Conservation (phyloP, 768 basidiomycete species). For the Clitopilus passeckerianus region DNA sequence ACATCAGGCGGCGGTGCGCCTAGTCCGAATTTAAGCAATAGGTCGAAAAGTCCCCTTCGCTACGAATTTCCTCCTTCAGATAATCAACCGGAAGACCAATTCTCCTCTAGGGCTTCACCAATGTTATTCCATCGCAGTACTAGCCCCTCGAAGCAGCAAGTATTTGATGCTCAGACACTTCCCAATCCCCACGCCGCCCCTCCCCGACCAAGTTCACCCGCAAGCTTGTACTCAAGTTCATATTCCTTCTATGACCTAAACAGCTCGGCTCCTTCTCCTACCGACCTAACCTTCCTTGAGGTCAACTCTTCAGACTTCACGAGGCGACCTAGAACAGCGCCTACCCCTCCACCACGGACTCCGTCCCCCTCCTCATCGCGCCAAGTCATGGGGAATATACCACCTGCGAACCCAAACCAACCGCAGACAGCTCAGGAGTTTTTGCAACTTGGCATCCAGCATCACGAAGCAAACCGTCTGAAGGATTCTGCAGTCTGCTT, state of each 20-base stretch:
- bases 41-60: slow-evolving; percentile 1
- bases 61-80: neutral
- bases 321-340: slow-evolving; percentile 7
- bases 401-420: neutral
- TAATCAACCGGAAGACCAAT: slow-evolving; percentile 1
- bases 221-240: slow-evolving; percentile 49
- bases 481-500: slow-evolving; percentile 67
- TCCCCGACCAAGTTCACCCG: slow-evolving; percentile 29
- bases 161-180: slow-evolving; percentile 6
- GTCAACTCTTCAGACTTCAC: slow-evolving; percentile 11
- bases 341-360: slow-evolving; percentile 4
- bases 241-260: slow-evolving; percentile 64
- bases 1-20: neutral
- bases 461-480: slow-evolving; percentile 72
- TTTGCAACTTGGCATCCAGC: slow-evolving; percentile 71
- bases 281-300: slow-evolving; percentile 19
- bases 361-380: slow-evolving; percentile 7
- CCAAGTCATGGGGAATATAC: slow-evolving; percentile 10
- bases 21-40: slow-evolving; percentile 4
- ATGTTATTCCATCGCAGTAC: slow-evolving; percentile 4
- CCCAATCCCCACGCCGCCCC: slow-evolving; percentile 30
- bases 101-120: neutral
- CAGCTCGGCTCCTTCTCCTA: slow-evolving; percentile 37
- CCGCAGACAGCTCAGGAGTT: slow-evolving; percentile 54
- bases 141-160: slow-evolving; percentile 1